Evolutionary conservation across 169 alveolate species (phyloP).

Genomic region (Plasmodium yoelii): DNA sequence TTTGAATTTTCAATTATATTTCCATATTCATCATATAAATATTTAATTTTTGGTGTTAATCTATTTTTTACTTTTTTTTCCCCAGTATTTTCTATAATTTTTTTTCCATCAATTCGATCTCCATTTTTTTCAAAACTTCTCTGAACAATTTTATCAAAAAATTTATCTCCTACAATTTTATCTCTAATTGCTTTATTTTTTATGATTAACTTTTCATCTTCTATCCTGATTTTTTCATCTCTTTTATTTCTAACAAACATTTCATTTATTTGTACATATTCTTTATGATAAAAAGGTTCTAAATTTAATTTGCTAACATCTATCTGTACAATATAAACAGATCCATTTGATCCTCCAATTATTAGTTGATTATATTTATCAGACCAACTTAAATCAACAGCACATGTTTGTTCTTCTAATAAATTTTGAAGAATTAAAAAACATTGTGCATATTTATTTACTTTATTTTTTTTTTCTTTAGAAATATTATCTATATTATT

Average conservation of each 20-base stretch:
- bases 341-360: constrained; percentile 71
- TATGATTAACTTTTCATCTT: constrained; percentile 2
- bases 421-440: constrained; percentile 55
- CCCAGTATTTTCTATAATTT: constrained; percentile 9
- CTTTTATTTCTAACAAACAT: not conserved
- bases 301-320: constrained; percentile 9
- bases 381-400: constrained; percentile 69
- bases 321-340: constrained; percentile 57
- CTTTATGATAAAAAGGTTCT: constrained; percentile 38
- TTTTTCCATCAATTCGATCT: not conserved
- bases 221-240: not conserved
- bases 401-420: constrained; percentile 73
- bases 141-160: not conserved
- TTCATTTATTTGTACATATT: constrained; percentile 20
- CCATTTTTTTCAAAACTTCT: not conserved
- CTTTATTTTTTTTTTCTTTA: constrained; percentile 22
- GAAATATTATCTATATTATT: not conserved
- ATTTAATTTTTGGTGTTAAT: constrained; percentile 62
- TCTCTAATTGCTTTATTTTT: constrained; percentile 11
- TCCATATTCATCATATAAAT: constrained; percentile 63
- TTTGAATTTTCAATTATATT: constrained; percentile 39
- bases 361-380: constrained; percentile 39
- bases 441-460: constrained; percentile 65
- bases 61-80: constrained; percentile 51
- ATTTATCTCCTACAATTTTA: not conserved